Conservation (phyloP, 495 filamentous ascomycete species). For the Hypoxylon subgilvum region DNA sequence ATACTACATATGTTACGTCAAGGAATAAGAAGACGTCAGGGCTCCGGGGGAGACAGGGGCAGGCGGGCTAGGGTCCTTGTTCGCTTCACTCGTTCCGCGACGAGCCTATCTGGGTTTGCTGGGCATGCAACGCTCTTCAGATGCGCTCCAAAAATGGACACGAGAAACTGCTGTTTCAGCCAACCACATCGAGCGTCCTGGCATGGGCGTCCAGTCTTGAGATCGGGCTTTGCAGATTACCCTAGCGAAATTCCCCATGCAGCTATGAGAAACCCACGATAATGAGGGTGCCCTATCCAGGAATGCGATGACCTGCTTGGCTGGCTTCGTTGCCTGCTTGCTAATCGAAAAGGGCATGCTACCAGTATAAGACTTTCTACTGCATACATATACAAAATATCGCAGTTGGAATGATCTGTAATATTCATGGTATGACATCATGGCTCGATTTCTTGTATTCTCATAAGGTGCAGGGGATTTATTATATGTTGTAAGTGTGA, state of each 20-base stretch:
- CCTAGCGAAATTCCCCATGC: constrained; percentile 28
- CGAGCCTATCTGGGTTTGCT: constrained; percentile 37
- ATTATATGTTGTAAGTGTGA: no score
- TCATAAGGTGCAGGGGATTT: no score
- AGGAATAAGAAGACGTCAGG: constrained; percentile 22
- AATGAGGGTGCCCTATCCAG: constrained; percentile 21
- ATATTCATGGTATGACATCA: constrained; percentile 23
- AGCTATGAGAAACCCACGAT: constrained; percentile 27
- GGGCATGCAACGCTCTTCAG: constrained; percentile 35
- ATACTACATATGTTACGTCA: constrained; percentile 34
- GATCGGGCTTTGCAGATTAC: constrained; percentile 36
- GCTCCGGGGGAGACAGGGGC: constrained; percentile 35
- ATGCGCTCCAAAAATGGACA: constrained; percentile 57
- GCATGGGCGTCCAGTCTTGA: constrained; percentile 14
- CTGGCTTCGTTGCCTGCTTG: no score
- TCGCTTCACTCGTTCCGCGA: constrained; percentile 35
- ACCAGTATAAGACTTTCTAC: background rate
- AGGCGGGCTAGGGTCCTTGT: constrained; percentile 27
- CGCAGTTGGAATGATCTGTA: background rate
- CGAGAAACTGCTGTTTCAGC: constrained; percentile 59
- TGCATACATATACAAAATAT: background rate
- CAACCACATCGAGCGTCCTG: constrained; percentile 46
- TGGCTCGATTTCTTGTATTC: constrained; percentile 4
- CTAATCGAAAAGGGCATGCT: no score
- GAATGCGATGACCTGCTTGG: constrained; percentile 26